Base-by-base conservation (phyloP, 257 asterid genomes). In the Coffea eugenioides region DNA sequence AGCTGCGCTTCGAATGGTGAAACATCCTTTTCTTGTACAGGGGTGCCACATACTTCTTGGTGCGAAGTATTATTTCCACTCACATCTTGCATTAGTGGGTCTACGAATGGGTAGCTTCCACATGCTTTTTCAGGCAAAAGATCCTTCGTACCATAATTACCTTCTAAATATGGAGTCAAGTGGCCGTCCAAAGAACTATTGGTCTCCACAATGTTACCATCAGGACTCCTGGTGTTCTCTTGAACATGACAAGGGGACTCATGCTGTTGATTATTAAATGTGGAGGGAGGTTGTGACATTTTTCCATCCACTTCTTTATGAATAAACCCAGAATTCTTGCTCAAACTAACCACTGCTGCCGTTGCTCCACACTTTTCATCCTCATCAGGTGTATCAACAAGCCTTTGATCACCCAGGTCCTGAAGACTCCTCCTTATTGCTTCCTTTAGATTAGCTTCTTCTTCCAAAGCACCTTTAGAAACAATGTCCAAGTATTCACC, bases 351-450 rank as follows among this genome's bases (percentile, higher is more conserved):
- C 69, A 45, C 85, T 82, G 76, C 83, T 83, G 52, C 67, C 76
- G 73, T 80, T 78, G 79, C 74, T 79, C 77, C 72, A 8, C 79
- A 80, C 57, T 82, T 79, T 64, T 74, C 64, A 75, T 71, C 84
- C 52, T 84, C 83, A 71, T 68, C 78, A 69, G 83, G 75, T 59
- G 61, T 86, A 73, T 76, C 75, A 76, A 57, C 71, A 70, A 79
- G 81, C 77, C 54, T 81, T 21, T 62, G 54, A 71, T 77, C 90
- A 74, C 61, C 69, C 57, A 79, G 67, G 83, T 90, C 97, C 83
- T 85, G 92, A 16, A 91, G 91, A 89, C 97, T 91, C 87, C 89
- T 87, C 83, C 86, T 87, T 76, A 93, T 83, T 80, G 97, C 97
- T 85, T 92, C 99, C 86, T 94, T 94, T 72, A 88, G 75, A 79